A percentile compares a stretch with the other conserved stretches of the same genome.
These are phyloP conservation scores for Mycosarcoma mackinlayi DNA, from an alignment of 1,284 basidiomycete species.

Conservation along the genomic window DNA sequence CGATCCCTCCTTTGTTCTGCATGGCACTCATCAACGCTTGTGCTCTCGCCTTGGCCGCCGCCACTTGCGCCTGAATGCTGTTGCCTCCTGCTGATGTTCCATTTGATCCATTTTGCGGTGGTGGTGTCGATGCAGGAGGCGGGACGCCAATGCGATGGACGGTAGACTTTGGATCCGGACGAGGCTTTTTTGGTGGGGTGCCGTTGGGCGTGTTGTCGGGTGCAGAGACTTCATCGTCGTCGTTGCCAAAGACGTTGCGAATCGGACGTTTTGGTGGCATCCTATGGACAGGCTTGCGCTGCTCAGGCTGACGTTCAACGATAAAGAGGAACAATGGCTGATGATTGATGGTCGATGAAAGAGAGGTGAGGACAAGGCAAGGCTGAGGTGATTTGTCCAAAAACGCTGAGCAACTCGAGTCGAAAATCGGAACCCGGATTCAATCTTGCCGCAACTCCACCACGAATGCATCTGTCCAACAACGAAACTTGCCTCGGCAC, in stretches of 20 bases:
- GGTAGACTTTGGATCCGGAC: slow-evolving; percentile 10
- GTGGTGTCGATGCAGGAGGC: neutral
- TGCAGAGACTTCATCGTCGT: slow-evolving; percentile 26
- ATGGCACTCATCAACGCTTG: slow-evolving; percentile 45
- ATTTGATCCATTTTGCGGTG: slow-evolving; percentile 3
- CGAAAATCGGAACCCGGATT: slow-evolving; percentile 7
- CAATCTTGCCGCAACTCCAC: neutral
- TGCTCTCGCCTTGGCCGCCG: slow-evolving; percentile 49
- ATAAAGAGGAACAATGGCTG: no score
- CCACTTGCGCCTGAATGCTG: slow-evolving; percentile 53
- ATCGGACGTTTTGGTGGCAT: slow-evolving; percentile 52
- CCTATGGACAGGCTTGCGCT: no score
- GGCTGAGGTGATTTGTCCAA: neutral
- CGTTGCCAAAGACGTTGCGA: slow-evolving; percentile 43
- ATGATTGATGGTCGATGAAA: neutral
- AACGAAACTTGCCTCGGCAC: no score
- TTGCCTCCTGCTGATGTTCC: slow-evolving; percentile 3
- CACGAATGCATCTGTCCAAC: neutral
- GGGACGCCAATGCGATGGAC: slow-evolving; percentile 18
- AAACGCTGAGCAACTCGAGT: neutral
- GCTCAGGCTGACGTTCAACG: no score
- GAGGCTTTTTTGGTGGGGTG: slow-evolving; percentile 38
- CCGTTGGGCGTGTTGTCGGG: slow-evolving; percentile 8
- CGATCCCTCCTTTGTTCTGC: slow-evolving; percentile 16
- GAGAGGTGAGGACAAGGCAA: neutral